Base-by-base conservation (phyloP, 2,329 filamentous ascomycete genomes). In the Apiospora malaysiana region DNA sequence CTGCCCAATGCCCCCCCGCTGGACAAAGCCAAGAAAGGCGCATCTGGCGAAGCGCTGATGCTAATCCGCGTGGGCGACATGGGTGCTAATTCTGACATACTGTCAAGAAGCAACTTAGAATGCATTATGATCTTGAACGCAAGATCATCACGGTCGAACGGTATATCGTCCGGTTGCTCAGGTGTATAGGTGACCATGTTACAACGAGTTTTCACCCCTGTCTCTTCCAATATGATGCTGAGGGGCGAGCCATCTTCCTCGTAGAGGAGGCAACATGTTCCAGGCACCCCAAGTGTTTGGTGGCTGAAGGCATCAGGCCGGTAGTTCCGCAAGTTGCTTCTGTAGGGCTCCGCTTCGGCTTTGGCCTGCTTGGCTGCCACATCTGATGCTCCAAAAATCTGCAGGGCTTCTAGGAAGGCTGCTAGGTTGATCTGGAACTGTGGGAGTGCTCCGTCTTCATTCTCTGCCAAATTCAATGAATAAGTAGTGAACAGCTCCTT, bases 101-200 rank as follows among this genome's bases (percentile, higher is more conserved):
- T 90, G 77, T 95, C 93, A 14, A 92, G 87, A 5, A 95, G 87
- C 81, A 89, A 92, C 45, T 88, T 88, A 14, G 92, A 89, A 75
- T 92, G 93, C 93, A 98, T 97, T 79, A 99, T 98, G 72, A 97
- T 94, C 80, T 98, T 99, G 84, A 98, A 93, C 10, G 90, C 86
- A 10, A 98, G 86, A 69, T 91, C 89, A 68, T 94, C 89, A 43
- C 94, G 90, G 77, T 95, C 91, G 75, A 99, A 94, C 0, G 95
- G 96, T 65, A 99, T 98, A 68, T 95, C 92, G 68, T 95, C 92
- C 21, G 89, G 87, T 56, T 84, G 82, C 74, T 94, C 91, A 21
- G 93, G 89, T 68, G 94, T 88, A 82, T 98, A 99, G 0, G 96
- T 98, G 9, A 92, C 93, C 68, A 99, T 85, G 72, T 96, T 92